These are phyloP conservation scores for Leccinum cinnamomeum DNA, from an alignment of 1,284 basidiomycete species.

Conservation along the genomic window DNA sequence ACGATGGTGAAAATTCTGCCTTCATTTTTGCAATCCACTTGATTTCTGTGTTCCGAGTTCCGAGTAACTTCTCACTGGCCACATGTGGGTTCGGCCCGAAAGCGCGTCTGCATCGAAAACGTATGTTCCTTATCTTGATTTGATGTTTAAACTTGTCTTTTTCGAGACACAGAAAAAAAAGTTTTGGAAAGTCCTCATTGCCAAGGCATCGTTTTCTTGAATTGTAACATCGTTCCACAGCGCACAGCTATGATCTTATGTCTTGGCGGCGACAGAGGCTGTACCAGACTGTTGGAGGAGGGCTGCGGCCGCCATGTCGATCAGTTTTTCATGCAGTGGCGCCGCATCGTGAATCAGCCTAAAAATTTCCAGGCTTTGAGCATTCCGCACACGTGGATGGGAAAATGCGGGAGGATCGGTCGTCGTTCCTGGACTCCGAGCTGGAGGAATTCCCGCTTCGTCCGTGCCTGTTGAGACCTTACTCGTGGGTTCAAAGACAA, in stretches of 20 bases:
- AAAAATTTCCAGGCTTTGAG: neutral
- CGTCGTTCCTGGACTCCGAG: neutral
- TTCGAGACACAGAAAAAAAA: neutral
- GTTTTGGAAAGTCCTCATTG: neutral
- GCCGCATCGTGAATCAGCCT: neutral
- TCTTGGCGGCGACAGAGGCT: neutral
- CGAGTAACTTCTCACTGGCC: neutral
- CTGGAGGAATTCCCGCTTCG: neutral
- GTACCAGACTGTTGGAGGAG: neutral
- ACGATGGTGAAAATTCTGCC: neutral
- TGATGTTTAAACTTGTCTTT: neutral
- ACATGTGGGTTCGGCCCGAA: neutral
- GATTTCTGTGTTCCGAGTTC: neutral
- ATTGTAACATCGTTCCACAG: neutral
- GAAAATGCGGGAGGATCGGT: neutral
- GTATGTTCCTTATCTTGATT: neutral
- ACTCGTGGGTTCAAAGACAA: neutral
- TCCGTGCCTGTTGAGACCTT: neutral
- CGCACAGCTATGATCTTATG: neutral
- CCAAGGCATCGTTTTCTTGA: constrained; percentile 1
- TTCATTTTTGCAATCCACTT: neutral
- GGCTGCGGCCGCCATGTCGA: neutral
- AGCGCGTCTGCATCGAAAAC: neutral
- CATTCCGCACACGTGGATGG: neutral
- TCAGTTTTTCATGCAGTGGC: neutral